Percentiles rank a stretch among this genome's conserved stretches.
Conservation (phyloP, 2,329 filamentous ascomycete genomes). For the Cryoendolithus antarcticus region DNA sequence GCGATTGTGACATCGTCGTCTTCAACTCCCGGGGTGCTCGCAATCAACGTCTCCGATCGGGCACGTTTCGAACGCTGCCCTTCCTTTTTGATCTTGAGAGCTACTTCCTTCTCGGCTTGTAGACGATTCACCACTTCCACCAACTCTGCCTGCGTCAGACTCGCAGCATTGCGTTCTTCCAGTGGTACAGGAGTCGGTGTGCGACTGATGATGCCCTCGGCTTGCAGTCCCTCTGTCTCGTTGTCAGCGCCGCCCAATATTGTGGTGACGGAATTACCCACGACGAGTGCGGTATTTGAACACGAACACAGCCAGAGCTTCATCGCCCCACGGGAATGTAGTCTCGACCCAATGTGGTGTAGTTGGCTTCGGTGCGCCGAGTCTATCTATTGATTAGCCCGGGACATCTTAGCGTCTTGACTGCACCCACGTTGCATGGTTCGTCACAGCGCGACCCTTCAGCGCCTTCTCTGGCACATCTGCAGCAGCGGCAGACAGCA, state of each 20-base stretch:
- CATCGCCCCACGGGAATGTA: conserved; percentile 9
- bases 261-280: too few species aligned
- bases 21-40: too few species aligned
- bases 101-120: too few species aligned
- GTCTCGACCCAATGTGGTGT: background rate
- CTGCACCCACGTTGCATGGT: conserved; percentile 8
- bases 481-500: background rate
- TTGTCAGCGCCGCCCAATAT: too few species aligned
- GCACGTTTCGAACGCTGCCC: too few species aligned
- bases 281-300: conserved; percentile 9
- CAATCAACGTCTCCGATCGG: too few species aligned
- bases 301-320: conserved; percentile 10
- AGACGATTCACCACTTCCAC: too few species aligned
- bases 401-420: too few species aligned
- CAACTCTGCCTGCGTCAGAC: too few species aligned
- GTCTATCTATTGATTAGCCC: background rate
- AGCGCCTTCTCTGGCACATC: conserved; percentile 15
- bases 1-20: too few species aligned
- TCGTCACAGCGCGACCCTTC: conserved; percentile 18
- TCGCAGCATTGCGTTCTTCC: conserved; percentile 15
- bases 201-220: conserved; percentile 16
- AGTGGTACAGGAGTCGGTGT: conserved; percentile 12
- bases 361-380: background rate
- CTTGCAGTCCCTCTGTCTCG: conserved; percentile 14
- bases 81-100: too few species aligned